Evolutionary conservation across 2,329 filamentous ascomycete species (phyloP), one percentile per base, ranked within the genome.

Genomic region (Paecilomyces niveus): DNA sequence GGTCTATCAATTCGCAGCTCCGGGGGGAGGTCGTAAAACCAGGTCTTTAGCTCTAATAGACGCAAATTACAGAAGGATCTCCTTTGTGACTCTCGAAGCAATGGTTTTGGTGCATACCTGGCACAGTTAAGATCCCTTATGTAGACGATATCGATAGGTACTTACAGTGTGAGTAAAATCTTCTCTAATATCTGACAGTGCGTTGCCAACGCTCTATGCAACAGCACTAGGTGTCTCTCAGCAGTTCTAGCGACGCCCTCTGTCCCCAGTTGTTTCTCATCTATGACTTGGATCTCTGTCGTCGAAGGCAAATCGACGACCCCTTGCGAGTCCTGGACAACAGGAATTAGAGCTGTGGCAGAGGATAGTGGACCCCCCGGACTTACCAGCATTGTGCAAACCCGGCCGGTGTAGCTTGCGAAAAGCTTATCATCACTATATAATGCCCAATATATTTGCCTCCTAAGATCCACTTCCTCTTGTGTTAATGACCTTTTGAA

Each of bases 401-500:
- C 67, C 8, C 72, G 65, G 0, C 72, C 72, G 1, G 71, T 72
- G 54, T 74, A 74, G 21, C 65, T 71, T 3, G 72, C 68, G 0
- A 67, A 65, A 2, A 72, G 60, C 33, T 75, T 75, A 55, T 75
- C 72, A 54, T 69, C 63, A 24, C 70, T 73, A 33, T 74, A 74
- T 2, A 74, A 57, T 1, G 71, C 61, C 72, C 72, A 74, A 52
- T 75, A 74, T 1, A 74, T 72, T 54, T 73, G 72, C 21, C 70
- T 63, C 7, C 72, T 58, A 2, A 74, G 54, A 13, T 73, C 66
- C 21, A 68, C 65, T 53, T 75, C 72, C 18, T 69, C 63, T 0
- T 52, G 18, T 0, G 67, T 57, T 33, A 74, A 64, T 8, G 70
- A 64, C 15, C 66, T 66, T 11, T 62, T 61, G 4, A 73, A 59